A percentile compares a stretch with the other conserved stretches of the same genome.
Conservation (phyloP, 305 asterid species). For the Solanum hybrid region DNA sequence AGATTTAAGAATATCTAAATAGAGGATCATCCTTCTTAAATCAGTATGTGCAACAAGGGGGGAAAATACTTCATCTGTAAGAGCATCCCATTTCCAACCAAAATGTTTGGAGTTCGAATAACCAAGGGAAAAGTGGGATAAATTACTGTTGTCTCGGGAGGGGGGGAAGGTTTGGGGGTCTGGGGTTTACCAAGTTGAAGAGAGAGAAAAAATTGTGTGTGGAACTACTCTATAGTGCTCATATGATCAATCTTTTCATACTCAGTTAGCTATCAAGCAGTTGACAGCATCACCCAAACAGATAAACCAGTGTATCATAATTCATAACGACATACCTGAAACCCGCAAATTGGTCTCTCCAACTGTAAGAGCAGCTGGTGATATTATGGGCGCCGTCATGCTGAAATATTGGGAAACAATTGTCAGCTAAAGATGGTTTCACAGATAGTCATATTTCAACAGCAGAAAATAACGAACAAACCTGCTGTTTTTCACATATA, state of each 20-base stretch:
- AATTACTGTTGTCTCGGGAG: neutral
- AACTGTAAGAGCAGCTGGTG: constrained; percentile 54
- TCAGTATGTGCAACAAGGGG: neutral
- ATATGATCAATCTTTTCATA: neutral
- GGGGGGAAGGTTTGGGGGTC: neutral
- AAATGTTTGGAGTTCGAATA: neutral
- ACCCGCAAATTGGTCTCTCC: constrained; percentile 76
- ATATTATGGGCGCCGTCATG: constrained; percentile 91
- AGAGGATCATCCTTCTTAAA: neutral
- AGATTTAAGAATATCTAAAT: neutral
- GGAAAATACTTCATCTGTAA: too few species aligned
- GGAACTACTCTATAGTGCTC: neutral
- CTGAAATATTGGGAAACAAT: constrained; percentile 17
- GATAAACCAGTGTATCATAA: neutral
- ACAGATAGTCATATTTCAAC: neutral
- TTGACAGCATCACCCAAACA: neutral
- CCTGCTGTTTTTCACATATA: neutral
- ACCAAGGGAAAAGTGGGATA: neutral
- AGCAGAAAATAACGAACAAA: neutral
- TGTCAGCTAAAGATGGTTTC: neutral
- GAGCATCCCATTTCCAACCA: neutral
- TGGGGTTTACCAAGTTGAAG: neutral
- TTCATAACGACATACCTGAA: constrained; percentile 17
- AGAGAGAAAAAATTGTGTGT: neutral
- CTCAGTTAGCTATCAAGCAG: neutral